Evolutionary conservation across 169 alveolate species (phyloP), one percentile per base, ranked within the genome.

Genomic region (Plasmodium cynomolgi): DNA sequence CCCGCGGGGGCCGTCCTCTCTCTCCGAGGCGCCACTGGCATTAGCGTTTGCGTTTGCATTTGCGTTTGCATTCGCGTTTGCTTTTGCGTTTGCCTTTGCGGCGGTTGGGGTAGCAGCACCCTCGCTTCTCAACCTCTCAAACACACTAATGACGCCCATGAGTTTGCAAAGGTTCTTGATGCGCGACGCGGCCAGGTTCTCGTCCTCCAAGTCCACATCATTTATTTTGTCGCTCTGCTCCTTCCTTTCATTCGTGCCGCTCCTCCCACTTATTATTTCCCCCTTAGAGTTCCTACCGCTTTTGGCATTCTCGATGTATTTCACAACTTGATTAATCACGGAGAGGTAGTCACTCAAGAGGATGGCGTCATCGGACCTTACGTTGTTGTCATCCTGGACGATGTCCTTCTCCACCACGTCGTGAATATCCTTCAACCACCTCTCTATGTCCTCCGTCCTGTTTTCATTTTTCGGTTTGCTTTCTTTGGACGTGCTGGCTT

Each of bases 141-240:
- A 86, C 7, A 86, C 20, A 26, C 31, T 17, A 75, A 54, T 71
- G 17, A 79, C 81, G 47, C 31, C 39, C 81, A 86, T 77, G 2
- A 86, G 79, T 75, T 86, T 86, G 41, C 93, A 86, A 86, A 86
- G 50, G 26, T 77, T 37, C 44, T 77, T 86, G 47, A 86, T 86
- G 23, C 71, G 73, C 81, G 47, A 11, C 20, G 72, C 50, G 8
- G 23, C 47, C 68, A 44, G 13, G 29, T 86, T 58, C 33, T 56
- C 93, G 29, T 86, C 47, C 56, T 86, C 81, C 26, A 86, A 26
- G n/a, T 86, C 81, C n/a, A 75, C 93, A 13, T 68, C 39, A 3
- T 68, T 68, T 68, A 68, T 68, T 68, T 20, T 68, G 41, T 68
- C 39, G 37, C 77, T 68, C n/a, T 68, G 31, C 39, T 29, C 77